Evolutionary conservation across 768 basidiomycete genomes (phyloP), one percentile per base, ranked within the genome.

Genomic region (Pisolithus albus): DNA sequence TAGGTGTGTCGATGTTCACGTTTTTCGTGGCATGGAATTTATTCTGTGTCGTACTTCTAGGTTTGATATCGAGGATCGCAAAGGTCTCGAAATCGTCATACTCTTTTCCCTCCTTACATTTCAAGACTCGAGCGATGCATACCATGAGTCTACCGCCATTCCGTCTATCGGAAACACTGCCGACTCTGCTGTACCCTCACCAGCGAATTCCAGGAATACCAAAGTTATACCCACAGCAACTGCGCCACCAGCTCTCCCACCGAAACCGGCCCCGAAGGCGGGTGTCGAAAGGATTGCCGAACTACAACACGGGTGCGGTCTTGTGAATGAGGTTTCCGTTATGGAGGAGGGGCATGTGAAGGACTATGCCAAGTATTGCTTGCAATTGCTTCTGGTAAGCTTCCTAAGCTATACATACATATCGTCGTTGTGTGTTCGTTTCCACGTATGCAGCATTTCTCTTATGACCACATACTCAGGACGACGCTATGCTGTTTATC

Each of bases 41-140:
- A 30, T 9, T 1, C 30, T 8, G 7, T 39, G 23, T 53, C 24
- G 36, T 26, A 30, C 30, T 28, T 19, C 34, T 49, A 90, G 88
- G 38, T 92, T 92, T 59, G 90, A 92, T 56, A 83, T 92, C 46
- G 74, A 86, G 15, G 90, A 92, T 59, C 78, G 87, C 30, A 92
- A 92, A 64, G 88, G 90, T 4, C 75, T 92, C 1, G 90, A 92
- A 64, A 87, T 92, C 37, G 80, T 87, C 47, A 78, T 92, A 36
- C 70, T 92, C 45, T 84, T 83, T 0, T 80, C 86, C 2, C 73
- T 92, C 2, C 68, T 92, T 56, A 87, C 88, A 1, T 88, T 92
- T 64, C 80, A 83, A 53, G 90, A 92, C 60, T 60, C 72, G 26
- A 83, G 83, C 54, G 82, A 88, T 47, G 62, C 64, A 15, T 75